Percentiles rank a stretch among this genome's conserved stretches.
These are phyloP conservation scores for Alternaria ventricosa DNA, from an alignment of 2,329 filamentous ascomycete genomes.

Conservation along the genomic window DNA sequence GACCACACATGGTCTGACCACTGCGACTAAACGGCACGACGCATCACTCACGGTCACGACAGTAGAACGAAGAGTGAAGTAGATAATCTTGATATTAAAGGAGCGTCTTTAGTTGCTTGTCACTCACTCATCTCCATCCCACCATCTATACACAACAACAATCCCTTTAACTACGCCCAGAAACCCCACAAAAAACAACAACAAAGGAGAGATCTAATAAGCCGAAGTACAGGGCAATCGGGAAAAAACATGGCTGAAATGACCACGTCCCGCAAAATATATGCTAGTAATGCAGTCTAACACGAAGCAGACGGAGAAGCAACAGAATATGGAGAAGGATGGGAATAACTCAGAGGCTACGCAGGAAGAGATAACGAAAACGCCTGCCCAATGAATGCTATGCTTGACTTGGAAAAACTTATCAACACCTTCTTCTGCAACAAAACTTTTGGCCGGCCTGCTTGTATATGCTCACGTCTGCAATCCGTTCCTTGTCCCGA, in stretches of 20 bases:
- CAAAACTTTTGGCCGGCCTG: not conserved
- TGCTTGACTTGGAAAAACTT: conserved; percentile 1
- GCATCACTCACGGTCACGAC: not conserved
- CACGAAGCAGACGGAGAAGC: conserved; percentile 33
- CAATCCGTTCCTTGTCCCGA: not conserved
- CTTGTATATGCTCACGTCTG: not conserved
- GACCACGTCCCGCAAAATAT: not conserved
- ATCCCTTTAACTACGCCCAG: not conserved
- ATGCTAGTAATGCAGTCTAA: conserved; percentile 1
- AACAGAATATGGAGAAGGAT: not conserved
- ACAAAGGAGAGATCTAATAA: not conserved
- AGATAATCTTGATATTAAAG: not conserved
- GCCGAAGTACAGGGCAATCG: not conserved
- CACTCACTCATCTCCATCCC: not conserved
- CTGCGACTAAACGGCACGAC: not conserved
- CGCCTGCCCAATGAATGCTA: conserved; percentile 7
- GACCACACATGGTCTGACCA: not conserved
- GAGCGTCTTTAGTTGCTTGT: not conserved
- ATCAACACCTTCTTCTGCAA: not conserved
- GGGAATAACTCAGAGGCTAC: not conserved
- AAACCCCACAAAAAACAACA: not conserved
- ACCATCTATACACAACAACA: not conserved
- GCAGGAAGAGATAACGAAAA: not conserved
- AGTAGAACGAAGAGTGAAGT: not conserved
- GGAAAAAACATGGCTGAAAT: not conserved